phyloP scores from a whole-genome alignment of 257 asterid species.

The Haberlea rhodopensis region DNA sequence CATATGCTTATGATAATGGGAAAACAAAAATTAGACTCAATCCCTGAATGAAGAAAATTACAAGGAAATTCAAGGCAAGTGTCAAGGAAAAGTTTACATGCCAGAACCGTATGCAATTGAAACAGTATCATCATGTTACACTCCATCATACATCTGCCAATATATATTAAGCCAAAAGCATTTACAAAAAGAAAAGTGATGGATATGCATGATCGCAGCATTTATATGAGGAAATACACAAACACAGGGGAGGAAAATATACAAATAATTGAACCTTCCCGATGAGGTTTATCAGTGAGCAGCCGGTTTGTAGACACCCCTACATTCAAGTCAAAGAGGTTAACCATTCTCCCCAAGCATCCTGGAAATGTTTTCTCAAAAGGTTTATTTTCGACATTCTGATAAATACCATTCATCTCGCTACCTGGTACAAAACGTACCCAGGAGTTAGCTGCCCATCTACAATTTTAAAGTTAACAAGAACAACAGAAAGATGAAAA shows the following conservation, averaged over 20 bases:
- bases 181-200: background rate
- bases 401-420: constrained; percentile 72
- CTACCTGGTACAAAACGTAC: constrained; percentile 51
- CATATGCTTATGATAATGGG: constrained; percentile 18
- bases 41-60: constrained; percentile 12
- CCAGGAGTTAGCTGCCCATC: constrained; percentile 25
- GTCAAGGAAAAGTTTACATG: constrained; percentile 11
- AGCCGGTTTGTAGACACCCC: constrained; percentile 63
- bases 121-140: constrained; percentile 6
- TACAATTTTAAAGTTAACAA: constrained; percentile 13
- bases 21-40: constrained; percentile 9
- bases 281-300: constrained; percentile 77
- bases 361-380: constrained; percentile 64
- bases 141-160: constrained; percentile 13
- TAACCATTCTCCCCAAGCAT: constrained; percentile 93
- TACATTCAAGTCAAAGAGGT: constrained; percentile 69
- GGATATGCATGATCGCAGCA: background rate
- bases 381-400: constrained; percentile 35
- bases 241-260: background rate
- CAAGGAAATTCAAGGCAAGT: background rate
- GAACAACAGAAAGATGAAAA: constrained; percentile 12
- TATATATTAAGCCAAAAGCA: constrained; percentile 6
- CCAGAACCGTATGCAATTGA: constrained; percentile 10
- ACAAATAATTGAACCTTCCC: constrained; percentile 41
- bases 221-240: background rate